Evolutionary conservation across 2,329 filamentous ascomycete species (phyloP), one percentile per base, ranked within the genome.

Genomic region (Colletotrichum scovillei): DNA sequence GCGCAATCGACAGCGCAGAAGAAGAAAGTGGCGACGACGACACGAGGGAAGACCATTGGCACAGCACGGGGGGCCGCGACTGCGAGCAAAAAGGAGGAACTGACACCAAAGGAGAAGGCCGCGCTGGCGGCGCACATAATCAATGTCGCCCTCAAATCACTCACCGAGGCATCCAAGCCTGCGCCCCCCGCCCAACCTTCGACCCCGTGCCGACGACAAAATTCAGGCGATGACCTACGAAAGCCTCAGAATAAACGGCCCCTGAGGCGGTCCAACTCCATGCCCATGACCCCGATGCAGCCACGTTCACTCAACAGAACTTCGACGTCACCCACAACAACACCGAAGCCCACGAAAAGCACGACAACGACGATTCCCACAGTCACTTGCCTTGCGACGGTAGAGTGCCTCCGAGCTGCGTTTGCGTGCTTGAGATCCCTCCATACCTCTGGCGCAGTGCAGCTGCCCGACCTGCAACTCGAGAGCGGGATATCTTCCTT

Each of bases 401-500:
- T 92, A 14, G 93, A 95, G 82, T 95, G 93, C 77, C 89, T 92
- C 7, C 88, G 92, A 11, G 81, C 89, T 32, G 92, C 92, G 1
- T 94, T 95, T 78, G 83, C 88, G 7, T 91, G 90, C 63, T 84
- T 95, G 52, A 87, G 92, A 63, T 85, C 87, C 32, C 78, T 91
- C 28, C 89, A 93, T 63, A 84, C 88, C 30, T 83, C 88, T 1
- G 83, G 88, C 6, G 85, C 87, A 9, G 82, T 90, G 11, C 82
- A 87, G 11, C 83, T 92, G n/a, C 87, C 90, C 1, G 87, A 89
- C 57, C 83, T 93, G 52, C 93, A 95, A 78, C 81, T 95, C 4
- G 94, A 95, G 79, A 91, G 87, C 72, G 94, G 93, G 67, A 93
- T 94, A 87, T 89, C 92, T 19, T 90, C 92, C 0, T 86, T 95